These are phyloP conservation scores for Trypanosoma lewisi DNA, from an alignment of 208 protist species.

Conservation along the genomic window DNA sequence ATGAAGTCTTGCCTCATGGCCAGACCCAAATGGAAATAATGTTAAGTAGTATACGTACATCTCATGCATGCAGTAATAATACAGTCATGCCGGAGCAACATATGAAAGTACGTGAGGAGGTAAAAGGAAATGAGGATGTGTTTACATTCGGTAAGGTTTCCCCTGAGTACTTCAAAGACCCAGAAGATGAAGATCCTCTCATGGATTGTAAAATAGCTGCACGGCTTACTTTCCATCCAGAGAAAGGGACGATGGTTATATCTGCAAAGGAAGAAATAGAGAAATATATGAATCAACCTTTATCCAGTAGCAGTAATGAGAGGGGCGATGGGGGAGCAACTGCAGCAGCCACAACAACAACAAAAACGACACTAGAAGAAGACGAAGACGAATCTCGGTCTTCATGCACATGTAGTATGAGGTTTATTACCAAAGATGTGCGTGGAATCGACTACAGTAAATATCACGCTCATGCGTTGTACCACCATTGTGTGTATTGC, in stretches of 20 bases:
- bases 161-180: conserved; percentile 38
- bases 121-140: background rate
- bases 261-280: conserved; percentile 51
- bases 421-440: conserved; percentile 51
- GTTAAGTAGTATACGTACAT: conserved; percentile 16
- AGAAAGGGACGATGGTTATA: conserved; percentile 49
- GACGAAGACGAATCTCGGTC: conserved; percentile 18
- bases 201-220: conserved; percentile 58
- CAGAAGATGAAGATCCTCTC: conserved; percentile 28
- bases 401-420: conserved; percentile 40
- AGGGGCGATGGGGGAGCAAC: background rate
- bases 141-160: conserved; percentile 54
- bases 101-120: background rate
- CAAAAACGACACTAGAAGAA: too few species aligned
- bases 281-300: conserved; percentile 29
- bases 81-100: background rate
- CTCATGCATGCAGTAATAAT: too few species aligned
- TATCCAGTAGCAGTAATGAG: background rate
- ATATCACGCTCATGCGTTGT: conserved; percentile 56
- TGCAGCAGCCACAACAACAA: too few species aligned
- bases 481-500: conserved; percentile 59
- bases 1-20: conserved; percentile 38
- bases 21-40: conserved; percentile 23
- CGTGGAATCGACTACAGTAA: conserved; percentile 53
- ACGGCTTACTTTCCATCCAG: conserved; percentile 47